Evolutionary conservation across 2,329 filamentous ascomycete species (phyloP).

Genomic region (Graphium sp.): DNA sequence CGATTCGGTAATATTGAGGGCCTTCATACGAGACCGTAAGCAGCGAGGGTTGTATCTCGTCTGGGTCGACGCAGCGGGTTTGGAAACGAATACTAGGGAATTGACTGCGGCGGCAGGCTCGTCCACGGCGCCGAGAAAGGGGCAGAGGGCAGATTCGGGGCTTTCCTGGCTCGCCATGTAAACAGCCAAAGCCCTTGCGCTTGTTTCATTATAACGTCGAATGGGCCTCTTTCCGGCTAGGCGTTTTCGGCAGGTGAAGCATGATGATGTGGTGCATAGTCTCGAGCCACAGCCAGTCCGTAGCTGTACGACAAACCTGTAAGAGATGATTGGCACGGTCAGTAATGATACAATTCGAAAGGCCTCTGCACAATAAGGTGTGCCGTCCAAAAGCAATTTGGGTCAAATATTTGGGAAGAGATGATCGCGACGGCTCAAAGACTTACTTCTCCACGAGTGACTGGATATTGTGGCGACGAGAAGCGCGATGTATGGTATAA

Average conservation of each 20-base stretch:
- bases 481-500: conserved; percentile 43
- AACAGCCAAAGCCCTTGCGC: conserved; percentile 64
- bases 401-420: conserved; percentile 4
- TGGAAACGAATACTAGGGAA: conserved; percentile 16
- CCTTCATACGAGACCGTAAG: no score
- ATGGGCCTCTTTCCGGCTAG: conserved; percentile 50
- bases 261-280: conserved; percentile 58
- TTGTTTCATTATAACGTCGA: conserved; percentile 64
- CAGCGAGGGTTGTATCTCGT: no score
- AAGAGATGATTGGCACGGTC: conserved; percentile 4
- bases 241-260: conserved; percentile 61
- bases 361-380: not conserved
- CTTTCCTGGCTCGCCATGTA: conserved; percentile 70
- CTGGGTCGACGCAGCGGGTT: no score
- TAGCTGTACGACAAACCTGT: conserved; percentile 66
- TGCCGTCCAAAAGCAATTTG: no score
- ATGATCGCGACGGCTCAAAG: not conserved
- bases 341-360: not conserved
- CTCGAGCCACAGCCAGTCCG: conserved; percentile 59
- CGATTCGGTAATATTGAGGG: no score
- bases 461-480: conserved; percentile 47
- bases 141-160: conserved; percentile 53
- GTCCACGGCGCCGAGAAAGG: conserved; percentile 23
- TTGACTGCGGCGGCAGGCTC: conserved; percentile 25
- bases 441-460: conserved; percentile 48